A percentile compares a stretch with the other conserved stretches of the same genome.
phyloP scores from a whole-genome alignment of 2,329 filamentous ascomycete genomes.

The Sphaceloma murrayae region DNA sequence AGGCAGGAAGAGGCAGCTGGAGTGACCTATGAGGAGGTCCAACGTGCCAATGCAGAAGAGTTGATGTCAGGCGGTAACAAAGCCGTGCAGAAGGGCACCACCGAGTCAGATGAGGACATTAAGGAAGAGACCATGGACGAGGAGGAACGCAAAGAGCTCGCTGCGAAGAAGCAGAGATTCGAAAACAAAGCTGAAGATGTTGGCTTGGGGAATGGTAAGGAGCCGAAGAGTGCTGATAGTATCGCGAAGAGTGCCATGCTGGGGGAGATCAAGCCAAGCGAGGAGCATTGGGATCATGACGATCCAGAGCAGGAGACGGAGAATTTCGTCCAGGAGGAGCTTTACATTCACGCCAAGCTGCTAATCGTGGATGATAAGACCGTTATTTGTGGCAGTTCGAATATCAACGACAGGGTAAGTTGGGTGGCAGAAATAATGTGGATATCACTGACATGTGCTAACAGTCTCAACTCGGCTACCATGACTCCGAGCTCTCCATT shows the following conservation, averaged over 20 bases:
- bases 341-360: slow-evolving; percentile 85
- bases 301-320: slow-evolving; percentile 58
- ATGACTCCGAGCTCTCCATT: slow-evolving; percentile 84
- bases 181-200: slow-evolving; percentile 35
- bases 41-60: slow-evolving; percentile 79
- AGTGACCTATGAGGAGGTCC: slow-evolving; percentile 74
- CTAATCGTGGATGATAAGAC: slow-evolving; percentile 80
- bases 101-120: slow-evolving; percentile 24
- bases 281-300: slow-evolving; percentile 65
- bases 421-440: slow-evolving; percentile 1
- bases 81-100: slow-evolving; percentile 38
- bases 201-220: slow-evolving; percentile 23
- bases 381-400: slow-evolving; percentile 58
- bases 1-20: slow-evolving; percentile 72
- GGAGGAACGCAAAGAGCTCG: slow-evolving; percentile 34
- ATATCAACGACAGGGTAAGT: slow-evolving; percentile 71
- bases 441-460: slow-evolving; percentile 7
- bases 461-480: slow-evolving; percentile 66
- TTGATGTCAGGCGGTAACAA: slow-evolving; percentile 71
- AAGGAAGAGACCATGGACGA: slow-evolving; percentile 28
- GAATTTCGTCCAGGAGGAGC: slow-evolving; percentile 89
- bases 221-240: slow-evolving; percentile 41
- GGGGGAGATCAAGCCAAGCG: slow-evolving; percentile 50
- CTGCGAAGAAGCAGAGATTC: slow-evolving; percentile 40
- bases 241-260: slow-evolving; percentile 79